Base-by-base conservation (phyloP, 306 rosid genomes). In the Vicia villosa region DNA sequence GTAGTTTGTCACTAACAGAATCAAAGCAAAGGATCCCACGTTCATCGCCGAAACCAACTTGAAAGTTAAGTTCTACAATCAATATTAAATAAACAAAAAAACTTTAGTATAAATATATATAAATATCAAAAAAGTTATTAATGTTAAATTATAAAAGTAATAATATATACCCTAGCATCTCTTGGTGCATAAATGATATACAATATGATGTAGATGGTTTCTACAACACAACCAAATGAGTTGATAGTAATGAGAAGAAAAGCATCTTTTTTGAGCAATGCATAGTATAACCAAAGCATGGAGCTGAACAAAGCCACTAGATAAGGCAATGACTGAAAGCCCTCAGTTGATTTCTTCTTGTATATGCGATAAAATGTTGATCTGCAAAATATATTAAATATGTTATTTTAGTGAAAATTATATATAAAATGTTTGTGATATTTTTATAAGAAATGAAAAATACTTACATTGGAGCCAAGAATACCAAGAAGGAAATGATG, bases 401-500 rank as follows among this genome's bases (percentile, higher is more conserved):
- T 5, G 37, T 32, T 32, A 32, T 32, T 6, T 6, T 3, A 16
- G 50, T 61, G 61, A 20, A 6, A 38, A 22, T 22, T 22, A 22
- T 22, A 22, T 22, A 22, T 22, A 1, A 22, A 43, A 36, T 16
- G 28, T 55, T 49, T 13, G 36, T 30, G 1, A 69, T 10, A 19
- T 5, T 3, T 50, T 19, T 8, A 26, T 9, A 8, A 46, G 3
- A 15, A n/a, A n/a, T n/a, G n/a, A n/a, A n/a, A 17, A 28, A 10
- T 64, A 84, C 97, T 88, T 78, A 94, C 97, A 86, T 36, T 34
- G 99, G 97, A 77, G 99, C 95, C 71, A 94, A 76, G 91, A 80
- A 94, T 5, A 94, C 99, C 83, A 94, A 13, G 88, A 89, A 66
- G 17, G 99, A 94, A 34, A 94, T 72, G 28, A 91, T 67, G 54